These are phyloP conservation scores for Neonectria sp. DNA, from an alignment of 2,329 filamentous ascomycete species.

Conservation along the genomic window DNA sequence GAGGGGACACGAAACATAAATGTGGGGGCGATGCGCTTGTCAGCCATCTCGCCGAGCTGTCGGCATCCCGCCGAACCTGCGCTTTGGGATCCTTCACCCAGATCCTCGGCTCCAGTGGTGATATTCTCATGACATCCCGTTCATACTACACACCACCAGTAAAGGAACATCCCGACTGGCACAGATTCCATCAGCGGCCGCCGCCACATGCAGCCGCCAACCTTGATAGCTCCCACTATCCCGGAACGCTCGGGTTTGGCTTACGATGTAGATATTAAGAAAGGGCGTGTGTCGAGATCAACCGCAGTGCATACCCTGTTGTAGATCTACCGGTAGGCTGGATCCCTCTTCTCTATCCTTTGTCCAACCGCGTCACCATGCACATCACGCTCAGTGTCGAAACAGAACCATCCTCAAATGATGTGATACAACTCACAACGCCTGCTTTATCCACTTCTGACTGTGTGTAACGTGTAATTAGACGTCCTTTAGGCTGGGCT, in stretches of 20 bases:
- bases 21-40: neutral
- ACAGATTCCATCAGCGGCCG: conserved; percentile 24
- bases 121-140: neutral
- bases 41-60: neutral
- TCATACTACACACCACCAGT: conserved; percentile 6
- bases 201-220: conserved; percentile 18
- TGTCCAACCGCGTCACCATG: neutral
- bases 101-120: conserved; percentile 16
- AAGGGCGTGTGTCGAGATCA: conserved; percentile 8
- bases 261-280: conserved; percentile 27
- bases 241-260: conserved; percentile 41
- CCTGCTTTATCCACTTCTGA: neutral
- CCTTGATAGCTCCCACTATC: conserved; percentile 14
- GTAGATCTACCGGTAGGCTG: neutral
- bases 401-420: neutral
- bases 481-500: neutral
- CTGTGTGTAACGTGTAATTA: neutral
- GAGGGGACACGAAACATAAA: neutral
- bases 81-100: conserved; percentile 7
- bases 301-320: neutral
- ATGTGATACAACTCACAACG: neutral
- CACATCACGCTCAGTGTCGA: neutral
- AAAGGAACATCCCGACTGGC: conserved; percentile 20
- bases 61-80: conserved; percentile 14
- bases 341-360: neutral